Percentiles rank a stretch among this genome's conserved stretches.
phyloP scores from a whole-genome alignment of 371 early-diverging fungal species.

The Saksenaea oblongispora region DNA sequence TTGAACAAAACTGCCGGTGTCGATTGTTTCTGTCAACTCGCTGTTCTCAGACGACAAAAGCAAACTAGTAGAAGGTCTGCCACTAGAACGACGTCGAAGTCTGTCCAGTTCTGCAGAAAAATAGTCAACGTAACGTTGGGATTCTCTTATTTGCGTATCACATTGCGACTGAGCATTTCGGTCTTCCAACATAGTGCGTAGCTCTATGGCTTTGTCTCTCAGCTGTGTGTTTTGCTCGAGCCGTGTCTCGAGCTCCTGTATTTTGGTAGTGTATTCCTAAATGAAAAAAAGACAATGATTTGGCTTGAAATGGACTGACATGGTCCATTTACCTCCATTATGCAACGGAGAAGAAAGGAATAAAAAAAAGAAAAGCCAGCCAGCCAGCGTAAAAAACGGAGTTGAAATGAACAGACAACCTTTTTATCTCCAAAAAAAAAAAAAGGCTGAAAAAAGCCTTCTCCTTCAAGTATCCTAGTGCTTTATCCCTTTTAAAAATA shows the following conservation, averaged over 20 bases:
- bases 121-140: constrained; percentile 80
- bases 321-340: too few relatives aligned
- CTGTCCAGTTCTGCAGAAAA: constrained; percentile 71
- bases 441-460: too few relatives aligned
- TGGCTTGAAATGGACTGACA: too few relatives aligned
- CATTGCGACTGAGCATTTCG: constrained; percentile 72
- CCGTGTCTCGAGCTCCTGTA: constrained; percentile 32
- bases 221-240: constrained; percentile 68
- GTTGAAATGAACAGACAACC: too few relatives aligned
- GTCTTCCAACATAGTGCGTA: constrained; percentile 68
- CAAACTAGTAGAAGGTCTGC: not conserved
- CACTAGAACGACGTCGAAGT: constrained; percentile 48
- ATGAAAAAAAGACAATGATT: not conserved
- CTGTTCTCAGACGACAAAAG: too few relatives aligned
- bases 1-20: too few relatives aligned
- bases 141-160: constrained; percentile 77
- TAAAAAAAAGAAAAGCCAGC: too few relatives aligned
- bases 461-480: too few relatives aligned
- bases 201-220: constrained; percentile 66
- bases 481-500: too few relatives aligned
- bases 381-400: too few relatives aligned
- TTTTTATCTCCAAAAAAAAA: too few relatives aligned
- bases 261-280: not conserved
- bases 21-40: constrained; percentile 32
- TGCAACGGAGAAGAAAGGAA: too few relatives aligned